Evolutionary conservation across 108 stramenopile species (phyloP).

Genomic region (Cyclotella distinguenda): DNA sequence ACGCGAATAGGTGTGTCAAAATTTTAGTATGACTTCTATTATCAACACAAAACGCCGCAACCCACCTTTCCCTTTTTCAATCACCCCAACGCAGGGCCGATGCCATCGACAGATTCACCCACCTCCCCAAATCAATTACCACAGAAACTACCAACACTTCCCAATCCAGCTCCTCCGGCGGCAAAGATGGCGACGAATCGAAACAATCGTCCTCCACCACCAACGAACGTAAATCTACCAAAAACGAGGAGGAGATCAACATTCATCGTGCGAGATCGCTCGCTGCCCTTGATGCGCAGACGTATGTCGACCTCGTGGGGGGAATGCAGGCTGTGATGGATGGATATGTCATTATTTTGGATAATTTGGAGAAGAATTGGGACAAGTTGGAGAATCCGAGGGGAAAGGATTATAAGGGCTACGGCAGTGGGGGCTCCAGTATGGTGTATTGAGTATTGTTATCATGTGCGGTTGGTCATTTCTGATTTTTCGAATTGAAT

Average conservation of each 20-base stretch:
- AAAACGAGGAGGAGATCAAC: conserved; percentile 5
- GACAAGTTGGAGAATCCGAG: conserved; percentile 56
- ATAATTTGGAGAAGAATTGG: conserved; percentile 61
- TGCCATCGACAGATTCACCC: conserved; percentile 52
- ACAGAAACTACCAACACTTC: conserved; percentile 30
- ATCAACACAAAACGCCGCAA: background rate
- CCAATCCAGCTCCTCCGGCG: conserved; percentile 41
- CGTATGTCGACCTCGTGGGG: conserved; percentile 28
- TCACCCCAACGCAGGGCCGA: conserved; percentile 36
- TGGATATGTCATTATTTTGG: conserved; percentile 51
- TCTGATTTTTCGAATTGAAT: no score
- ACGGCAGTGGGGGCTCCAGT: conserved; percentile 39
- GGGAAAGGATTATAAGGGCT: conserved; percentile 49
- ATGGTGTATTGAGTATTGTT: conserved; percentile 34
- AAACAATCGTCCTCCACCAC: conserved; percentile 28
- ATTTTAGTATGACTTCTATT: background rate
- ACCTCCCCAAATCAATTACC: conserved; percentile 40
- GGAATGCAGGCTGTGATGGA: conserved; percentile 37
- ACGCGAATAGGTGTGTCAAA: conserved; percentile 31
- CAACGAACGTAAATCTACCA: conserved; percentile 38
- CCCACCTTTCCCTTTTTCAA: background rate
- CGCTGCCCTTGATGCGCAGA: conserved; percentile 51
- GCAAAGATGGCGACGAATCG: conserved; percentile 54
- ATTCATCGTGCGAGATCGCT: conserved; percentile 35
- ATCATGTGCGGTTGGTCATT: background rate